Conservation (phyloP, 23 red algal species). For the Gracilaria gracilis region DNA sequence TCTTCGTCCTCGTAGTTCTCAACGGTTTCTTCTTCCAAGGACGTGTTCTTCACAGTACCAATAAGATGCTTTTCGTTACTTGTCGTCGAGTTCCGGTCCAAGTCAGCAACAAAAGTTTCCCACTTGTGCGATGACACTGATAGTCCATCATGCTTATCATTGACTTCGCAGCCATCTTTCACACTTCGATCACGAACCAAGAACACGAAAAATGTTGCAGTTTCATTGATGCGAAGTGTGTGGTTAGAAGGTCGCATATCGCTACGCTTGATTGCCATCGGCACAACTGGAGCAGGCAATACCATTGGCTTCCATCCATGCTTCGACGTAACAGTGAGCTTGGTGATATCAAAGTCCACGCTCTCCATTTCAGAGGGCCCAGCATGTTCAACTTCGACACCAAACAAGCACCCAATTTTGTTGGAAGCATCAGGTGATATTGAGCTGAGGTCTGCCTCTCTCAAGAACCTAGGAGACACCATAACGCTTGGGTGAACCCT, state of each 20-base stretch:
- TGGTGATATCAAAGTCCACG: slow-evolving; percentile 48
- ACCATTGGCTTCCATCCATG: slow-evolving; percentile 48
- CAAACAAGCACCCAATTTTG: slow-evolving; percentile 49
- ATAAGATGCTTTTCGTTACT: not conserved
- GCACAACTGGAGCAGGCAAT: slow-evolving; percentile 24
- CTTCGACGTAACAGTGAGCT: slow-evolving; percentile 55
- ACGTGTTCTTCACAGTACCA: not conserved
- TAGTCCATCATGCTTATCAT: not conserved
- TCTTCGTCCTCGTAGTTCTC: not conserved
- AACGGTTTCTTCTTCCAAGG: not conserved
- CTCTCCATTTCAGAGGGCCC: slow-evolving; percentile 49
- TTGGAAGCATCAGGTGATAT: slow-evolving; percentile 1
- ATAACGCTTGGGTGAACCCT: slow-evolving; percentile 64
- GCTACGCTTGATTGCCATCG: not conserved
- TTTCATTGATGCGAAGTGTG: slow-evolving; percentile 68
- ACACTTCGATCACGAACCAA: slow-evolving; percentile 46
- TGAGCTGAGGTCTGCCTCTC: slow-evolving; percentile 19
- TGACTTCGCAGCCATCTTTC: slow-evolving; percentile 9
- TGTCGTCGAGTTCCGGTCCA: not conserved
- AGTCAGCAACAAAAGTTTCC: slow-evolving; percentile 3
- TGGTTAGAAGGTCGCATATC: slow-evolving; percentile 24
- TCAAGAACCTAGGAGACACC: slow-evolving; percentile 58
- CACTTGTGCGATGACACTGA: not conserved
- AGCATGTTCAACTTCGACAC: slow-evolving; percentile 68
- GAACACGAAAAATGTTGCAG: slow-evolving; percentile 68